A percentile compares a stretch with the other conserved stretches of the same genome.
phyloP scores from a whole-genome alignment of 2,329 filamentous ascomycete genomes.

The Cercospora sp. region DNA sequence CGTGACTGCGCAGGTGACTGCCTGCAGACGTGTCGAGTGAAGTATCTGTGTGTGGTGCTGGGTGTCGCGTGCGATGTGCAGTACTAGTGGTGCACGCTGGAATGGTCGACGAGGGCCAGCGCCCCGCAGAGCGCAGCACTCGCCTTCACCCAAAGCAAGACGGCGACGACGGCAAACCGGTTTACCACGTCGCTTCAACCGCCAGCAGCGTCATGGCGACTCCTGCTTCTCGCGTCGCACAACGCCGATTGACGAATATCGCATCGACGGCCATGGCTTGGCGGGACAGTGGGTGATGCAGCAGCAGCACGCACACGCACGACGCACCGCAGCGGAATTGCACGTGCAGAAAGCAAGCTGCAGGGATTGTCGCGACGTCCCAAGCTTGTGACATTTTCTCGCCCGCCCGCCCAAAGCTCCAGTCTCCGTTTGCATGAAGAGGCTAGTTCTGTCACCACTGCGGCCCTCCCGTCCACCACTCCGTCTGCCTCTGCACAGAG shows the following conservation, averaged over 20 bases:
- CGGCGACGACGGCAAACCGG: background rate
- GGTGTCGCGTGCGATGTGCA: conserved; percentile 7
- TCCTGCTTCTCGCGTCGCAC: background rate
- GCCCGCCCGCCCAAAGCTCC: background rate
- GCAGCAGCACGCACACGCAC: background rate
- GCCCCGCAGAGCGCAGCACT: background rate
- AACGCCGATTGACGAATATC: background rate
- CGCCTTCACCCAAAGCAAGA: background rate
- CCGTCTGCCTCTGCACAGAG: conserved; percentile 3
- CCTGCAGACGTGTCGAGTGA: background rate
- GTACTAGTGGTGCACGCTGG: background rate
- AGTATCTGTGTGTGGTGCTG: background rate
- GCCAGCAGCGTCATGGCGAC: background rate
- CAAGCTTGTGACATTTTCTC: conserved; percentile 3
- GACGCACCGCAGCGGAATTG: background rate
- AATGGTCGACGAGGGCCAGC: background rate
- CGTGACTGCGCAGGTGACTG: background rate
- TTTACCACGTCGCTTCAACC: background rate
- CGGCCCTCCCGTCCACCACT: background rate
- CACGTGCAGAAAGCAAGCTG: background rate
- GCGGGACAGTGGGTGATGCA: background rate
- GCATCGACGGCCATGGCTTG: background rate
- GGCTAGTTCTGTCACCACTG: background rate
- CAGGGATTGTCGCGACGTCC: background rate
- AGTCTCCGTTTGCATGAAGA: conserved; percentile 12